Base-by-base conservation (phyloP, 2,329 filamentous ascomycete species). In the Claviceps paspali region DNA sequence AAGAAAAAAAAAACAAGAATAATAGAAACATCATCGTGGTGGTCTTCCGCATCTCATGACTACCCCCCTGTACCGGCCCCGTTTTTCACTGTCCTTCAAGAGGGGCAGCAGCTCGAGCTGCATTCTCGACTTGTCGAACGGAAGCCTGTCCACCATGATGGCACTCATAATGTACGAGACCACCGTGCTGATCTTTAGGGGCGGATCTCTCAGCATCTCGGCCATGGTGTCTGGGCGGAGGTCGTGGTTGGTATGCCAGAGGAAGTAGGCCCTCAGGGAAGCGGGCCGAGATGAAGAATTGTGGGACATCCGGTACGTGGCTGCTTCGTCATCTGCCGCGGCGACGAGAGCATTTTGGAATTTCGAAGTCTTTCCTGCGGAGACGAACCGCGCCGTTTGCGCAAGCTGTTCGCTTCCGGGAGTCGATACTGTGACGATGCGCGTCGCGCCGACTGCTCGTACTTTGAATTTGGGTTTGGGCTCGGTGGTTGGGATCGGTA, bases 211-310 rank as follows among this genome's bases (percentile, higher is more conserved):
- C n/a, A 80, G 55, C 2, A 80, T 43, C 3, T 49, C 54, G 2
- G 74, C 74, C 12, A 81, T 59, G 1, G 60, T 55, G 0, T 55
- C 48, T 0, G 75, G 60, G 0, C 52, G 45, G 14, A 81, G 57
- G 10, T 62, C 56, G 6, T 64, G 52, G 39, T 74, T 65, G 4
- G 56, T 43, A 38, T 75, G 61, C 79, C 79, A 84, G 15, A 84
- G 54, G 44, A 67, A 70, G 47, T 82, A 83, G 1, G 74, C 64
- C 11, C 73, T 65, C 2, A 82, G 53, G 2, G 56, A 50, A 2
- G 62, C 46, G 3, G 49, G 53, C 15, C 41, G 24, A 0, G 52
- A n/a, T 53, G 6, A 38, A 44, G 36, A 39, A 18, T 1, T 47
- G 35, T 47, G 55, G 5, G 50, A 49, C 6, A 49, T 44, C 11